Evolutionary conservation across 2,329 filamentous ascomycete genomes (phyloP).

Genomic region (Phialophora tarda): DNA sequence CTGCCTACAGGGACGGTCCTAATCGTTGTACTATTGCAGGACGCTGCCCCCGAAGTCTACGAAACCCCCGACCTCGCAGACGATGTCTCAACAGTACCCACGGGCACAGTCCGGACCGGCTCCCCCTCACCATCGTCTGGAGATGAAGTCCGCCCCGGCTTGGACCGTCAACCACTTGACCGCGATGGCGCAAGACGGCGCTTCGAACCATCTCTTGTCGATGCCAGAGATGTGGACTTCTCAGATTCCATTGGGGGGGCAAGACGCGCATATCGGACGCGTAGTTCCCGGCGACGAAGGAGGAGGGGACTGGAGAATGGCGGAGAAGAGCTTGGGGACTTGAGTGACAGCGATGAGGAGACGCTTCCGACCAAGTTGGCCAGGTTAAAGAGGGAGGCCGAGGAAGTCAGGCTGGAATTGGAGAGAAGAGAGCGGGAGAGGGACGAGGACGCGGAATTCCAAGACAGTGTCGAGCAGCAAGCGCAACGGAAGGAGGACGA

Average conservation of each 20-base stretch:
- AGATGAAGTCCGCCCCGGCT: conserved; percentile 65
- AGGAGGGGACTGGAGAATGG: conserved; percentile 46
- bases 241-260: conserved; percentile 85
- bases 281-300: conserved; percentile 67
- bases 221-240: conserved; percentile 81
- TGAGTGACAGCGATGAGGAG: conserved; percentile 72
- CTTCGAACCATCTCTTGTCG: conserved; percentile 76
- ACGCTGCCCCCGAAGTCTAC: conserved; percentile 92
- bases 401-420: conserved; percentile 68
- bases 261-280: conserved; percentile 80
- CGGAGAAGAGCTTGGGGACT: conserved; percentile 69
- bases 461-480: conserved; percentile 47
- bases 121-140: conserved; percentile 57
- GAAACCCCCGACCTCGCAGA: conserved; percentile 93
- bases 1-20: background rate
- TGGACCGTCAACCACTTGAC: conserved; percentile 77
- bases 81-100: conserved; percentile 80
- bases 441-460: conserved; percentile 47
- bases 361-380: conserved; percentile 78
- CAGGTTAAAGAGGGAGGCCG: conserved; percentile 79
- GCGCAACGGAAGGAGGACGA: conserved; percentile 47
- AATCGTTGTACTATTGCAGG: conserved; percentile 58
- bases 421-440: conserved; percentile 57
- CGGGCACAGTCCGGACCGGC: conserved; percentile 61
- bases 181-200: conserved; percentile 78